Conservation (phyloP, 768 basidiomycete genomes). For the Boletus sp. region DNA sequence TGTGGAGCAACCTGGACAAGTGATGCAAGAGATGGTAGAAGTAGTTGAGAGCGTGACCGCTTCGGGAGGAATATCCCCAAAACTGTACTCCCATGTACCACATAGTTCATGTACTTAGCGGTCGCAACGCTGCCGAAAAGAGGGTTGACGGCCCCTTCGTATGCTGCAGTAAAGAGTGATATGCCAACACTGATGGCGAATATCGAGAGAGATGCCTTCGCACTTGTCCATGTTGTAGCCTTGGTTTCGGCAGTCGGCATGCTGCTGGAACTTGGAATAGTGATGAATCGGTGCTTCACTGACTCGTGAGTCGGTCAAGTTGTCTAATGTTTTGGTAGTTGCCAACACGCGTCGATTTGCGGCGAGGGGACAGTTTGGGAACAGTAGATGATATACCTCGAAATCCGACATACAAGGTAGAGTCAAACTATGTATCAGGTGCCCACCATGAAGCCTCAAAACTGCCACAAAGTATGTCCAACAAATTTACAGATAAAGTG, state of each 20-base stretch:
- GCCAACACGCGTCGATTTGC: background rate
- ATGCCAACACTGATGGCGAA: conserved; percentile 32
- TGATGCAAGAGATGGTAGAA: conserved; percentile 35
- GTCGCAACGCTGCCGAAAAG: conserved; percentile 65
- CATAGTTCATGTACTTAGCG: conserved; percentile 42
- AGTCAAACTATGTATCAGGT: background rate
- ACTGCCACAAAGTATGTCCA: background rate
- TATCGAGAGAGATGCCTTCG: conserved; percentile 22
- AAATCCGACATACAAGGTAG: background rate
- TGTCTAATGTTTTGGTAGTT: background rate
- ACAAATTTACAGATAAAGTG: background rate
- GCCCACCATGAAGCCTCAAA: background rate
- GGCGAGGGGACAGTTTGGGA: background rate
- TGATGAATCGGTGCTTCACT: background rate
- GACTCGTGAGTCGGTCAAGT: background rate
- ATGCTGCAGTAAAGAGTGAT: conserved; percentile 59
- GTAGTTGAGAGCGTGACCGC: conserved; percentile 23
- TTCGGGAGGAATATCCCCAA: conserved; percentile 32
- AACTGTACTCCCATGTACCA: conserved; percentile 36
- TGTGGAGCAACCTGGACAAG: conserved; percentile 50
- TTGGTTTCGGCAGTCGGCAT: conserved; percentile 7
- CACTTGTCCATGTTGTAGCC: conserved; percentile 10
- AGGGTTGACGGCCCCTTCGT: conserved; percentile 63
- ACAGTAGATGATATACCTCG: background rate
- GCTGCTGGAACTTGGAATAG: background rate